Conservation (phyloP, 2,329 filamentous ascomycete species). For the Zarea fungicola region DNA sequence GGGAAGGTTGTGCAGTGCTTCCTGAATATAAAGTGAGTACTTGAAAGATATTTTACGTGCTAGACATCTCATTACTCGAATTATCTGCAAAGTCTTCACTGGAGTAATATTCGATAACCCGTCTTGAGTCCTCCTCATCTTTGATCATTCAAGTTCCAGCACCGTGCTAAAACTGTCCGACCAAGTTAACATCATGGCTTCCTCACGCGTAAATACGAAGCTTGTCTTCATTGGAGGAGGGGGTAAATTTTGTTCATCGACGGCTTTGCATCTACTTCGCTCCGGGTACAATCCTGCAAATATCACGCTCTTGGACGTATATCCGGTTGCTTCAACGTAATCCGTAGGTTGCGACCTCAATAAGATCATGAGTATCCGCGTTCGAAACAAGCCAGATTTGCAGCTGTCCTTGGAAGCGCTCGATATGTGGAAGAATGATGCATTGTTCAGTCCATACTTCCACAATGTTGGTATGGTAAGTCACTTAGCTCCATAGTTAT, state of each 20-base stretch:
- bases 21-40: too few species aligned
- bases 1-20: too few species aligned
- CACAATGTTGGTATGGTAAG: conserved; percentile 38
- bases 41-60: too few species aligned
- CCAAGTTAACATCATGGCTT: conserved; percentile 18
- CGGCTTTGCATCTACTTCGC: conserved; percentile 39
- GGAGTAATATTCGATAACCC: too few species aligned
- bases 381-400: conserved; percentile 26
- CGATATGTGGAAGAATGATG: conserved; percentile 38
- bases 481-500: neutral
- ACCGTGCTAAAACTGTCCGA: too few species aligned
- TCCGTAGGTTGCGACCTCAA: conserved; percentile 43
- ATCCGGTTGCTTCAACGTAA: conserved; percentile 40
- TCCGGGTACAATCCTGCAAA: conserved; percentile 37
- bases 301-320: conserved; percentile 42
- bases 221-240: conserved; percentile 43
- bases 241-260: conserved; percentile 41
- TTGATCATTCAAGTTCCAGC: too few species aligned
- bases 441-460: conserved; percentile 38
- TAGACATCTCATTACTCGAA: too few species aligned
- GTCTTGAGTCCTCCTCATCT: too few species aligned
- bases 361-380: conserved; percentile 39
- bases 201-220: conserved; percentile 20
- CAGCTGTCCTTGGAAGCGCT: conserved; percentile 28
- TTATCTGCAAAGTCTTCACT: too few species aligned